A percentile compares a stretch with the other conserved stretches of the same genome.
phyloP scores from a whole-genome alignment of 805 yeast species.

The Lachancea kluyveri region DNA sequence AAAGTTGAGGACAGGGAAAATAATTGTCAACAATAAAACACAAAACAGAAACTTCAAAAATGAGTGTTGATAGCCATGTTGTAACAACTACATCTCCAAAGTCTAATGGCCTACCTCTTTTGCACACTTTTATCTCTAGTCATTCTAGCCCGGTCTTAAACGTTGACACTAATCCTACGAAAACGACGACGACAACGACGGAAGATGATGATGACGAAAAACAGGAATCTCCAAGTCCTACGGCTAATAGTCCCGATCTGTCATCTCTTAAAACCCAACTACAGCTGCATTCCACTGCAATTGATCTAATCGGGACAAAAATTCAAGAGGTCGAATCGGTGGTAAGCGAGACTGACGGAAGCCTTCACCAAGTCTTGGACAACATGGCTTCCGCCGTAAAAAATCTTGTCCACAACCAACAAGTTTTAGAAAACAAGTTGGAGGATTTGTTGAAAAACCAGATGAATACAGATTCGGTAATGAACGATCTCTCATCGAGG shows the following conservation, averaged over 20 bases:
- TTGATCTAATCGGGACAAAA: conserved; percentile 6
- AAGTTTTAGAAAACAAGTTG: conserved; percentile 30
- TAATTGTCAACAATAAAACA: no score
- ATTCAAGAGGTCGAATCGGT: conserved; percentile 6
- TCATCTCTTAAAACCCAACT: conserved; percentile 2
- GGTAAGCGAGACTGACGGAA: conserved; percentile 8
- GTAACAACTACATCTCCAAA: no score
- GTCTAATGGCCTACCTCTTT: background rate
- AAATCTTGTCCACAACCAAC: conserved; percentile 28
- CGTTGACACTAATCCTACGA: background rate
- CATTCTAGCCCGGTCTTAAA: no score
- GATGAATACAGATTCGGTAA: conserved; percentile 30
- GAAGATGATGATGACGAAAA: no score
- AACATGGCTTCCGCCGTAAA: conserved; percentile 23
- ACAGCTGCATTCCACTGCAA: conserved; percentile 6
- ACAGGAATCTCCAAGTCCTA: no score
- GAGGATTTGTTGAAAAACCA: conserved; percentile 32
- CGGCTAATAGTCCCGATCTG: background rate
- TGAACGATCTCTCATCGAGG: conserved; percentile 17
- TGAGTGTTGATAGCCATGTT: no score
- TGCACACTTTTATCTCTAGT: background rate
- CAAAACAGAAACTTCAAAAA: no score
- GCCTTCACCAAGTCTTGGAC: conserved; percentile 12
- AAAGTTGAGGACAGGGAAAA: no score
- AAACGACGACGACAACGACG: conserved; percentile 1